Evolutionary conservation across 2,329 filamentous ascomycete species (phyloP).

Genomic region (Trichoderma atrobrunneum): DNA sequence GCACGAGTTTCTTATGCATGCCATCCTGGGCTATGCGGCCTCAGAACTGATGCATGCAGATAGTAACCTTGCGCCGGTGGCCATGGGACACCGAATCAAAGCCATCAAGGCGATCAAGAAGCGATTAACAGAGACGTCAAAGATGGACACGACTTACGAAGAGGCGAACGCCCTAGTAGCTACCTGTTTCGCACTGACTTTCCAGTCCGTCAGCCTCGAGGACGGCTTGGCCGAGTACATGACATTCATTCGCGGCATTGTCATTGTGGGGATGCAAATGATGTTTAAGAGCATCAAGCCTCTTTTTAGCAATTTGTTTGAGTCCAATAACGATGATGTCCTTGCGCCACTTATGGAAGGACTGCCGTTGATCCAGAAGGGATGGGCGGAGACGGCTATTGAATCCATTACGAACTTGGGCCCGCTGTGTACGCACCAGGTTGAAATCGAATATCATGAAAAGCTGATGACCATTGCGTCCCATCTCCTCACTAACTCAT

Average conservation of each 20-base stretch:
- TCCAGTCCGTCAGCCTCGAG: slow-evolving; percentile 56
- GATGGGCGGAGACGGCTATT: slow-evolving; percentile 48
- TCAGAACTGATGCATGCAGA: slow-evolving; percentile 59
- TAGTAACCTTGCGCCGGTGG: slow-evolving; percentile 51
- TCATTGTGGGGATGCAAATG: slow-evolving; percentile 55
- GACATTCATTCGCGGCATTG: slow-evolving; percentile 57
- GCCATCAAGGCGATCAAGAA: slow-evolving; percentile 62
- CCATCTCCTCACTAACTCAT: slow-evolving; percentile 52
- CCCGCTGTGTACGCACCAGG: slow-evolving; percentile 41
- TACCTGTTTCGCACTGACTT: slow-evolving; percentile 57
- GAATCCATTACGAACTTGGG: slow-evolving; percentile 42
- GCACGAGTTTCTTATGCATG: slow-evolving; percentile 68
- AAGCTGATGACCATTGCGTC: slow-evolving; percentile 47
- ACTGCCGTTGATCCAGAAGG: slow-evolving; percentile 44
- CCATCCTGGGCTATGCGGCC: slow-evolving; percentile 65
- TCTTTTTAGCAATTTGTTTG: slow-evolving; percentile 48
- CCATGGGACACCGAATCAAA: slow-evolving; percentile 63
- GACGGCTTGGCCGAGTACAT: slow-evolving; percentile 61
- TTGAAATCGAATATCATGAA: slow-evolving; percentile 47
- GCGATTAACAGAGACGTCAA: slow-evolving; percentile 44
- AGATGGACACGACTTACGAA: slow-evolving; percentile 43
- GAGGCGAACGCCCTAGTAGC: slow-evolving; percentile 59
- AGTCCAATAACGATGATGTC: slow-evolving; percentile 39
- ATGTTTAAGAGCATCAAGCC: slow-evolving; percentile 47
- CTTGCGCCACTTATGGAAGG: slow-evolving; percentile 46